Base-by-base conservation (phyloP, 495 filamentous ascomycete species). In the Xylaria bambusicola region DNA sequence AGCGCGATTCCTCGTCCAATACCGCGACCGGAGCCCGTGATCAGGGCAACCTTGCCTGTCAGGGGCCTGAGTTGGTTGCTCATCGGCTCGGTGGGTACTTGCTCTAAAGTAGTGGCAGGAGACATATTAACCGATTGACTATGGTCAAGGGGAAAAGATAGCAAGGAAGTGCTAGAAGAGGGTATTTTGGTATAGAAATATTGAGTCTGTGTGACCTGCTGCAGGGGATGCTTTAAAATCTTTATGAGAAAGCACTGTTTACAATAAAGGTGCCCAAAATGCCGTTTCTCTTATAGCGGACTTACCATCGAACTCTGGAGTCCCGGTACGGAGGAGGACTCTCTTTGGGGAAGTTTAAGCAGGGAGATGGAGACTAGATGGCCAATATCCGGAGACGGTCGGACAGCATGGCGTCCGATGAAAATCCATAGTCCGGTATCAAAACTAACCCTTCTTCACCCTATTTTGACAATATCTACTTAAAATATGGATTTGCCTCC, bases 1-100 rank as follows among this genome's bases (percentile, higher is more conserved):
- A 91, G 77, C 18, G 89, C 89, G 61, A 91, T 91, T 17, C 85
- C 88, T 17, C 82, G 77, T 24, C 90, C 91, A 67, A 95, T 92
- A 46, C 89, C 89, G 12, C 89, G 85, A 31, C 84, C 81, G 61
- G 81, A 73, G 21, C 70, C 88, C 18, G 88, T 91, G 60, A 91
- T 81, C 8, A 91, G 78, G 58, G 88, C 88, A 53, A 90, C 85
- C 73, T 88, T 88, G 63, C 83, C 84, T 42, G 82, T 76, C 35
- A 89, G 49, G 21, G 69, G 69, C 62, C 66, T 69, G 21, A 51
- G 23, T 41, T 64, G 65, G 60, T 72, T 67, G 45, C 59, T 63
- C 67, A 65, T 68, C 31, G 69, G 61, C 15, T 35, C 62, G n/a
- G 40, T 36, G 21, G 52, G 20, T 35, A 35, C 49, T 24, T 62